Evolutionary conservation across 192 early-diverging fungal species (phyloP), one percentile per base, ranked within the genome.

Genomic region (Coemansia sp.): DNA sequence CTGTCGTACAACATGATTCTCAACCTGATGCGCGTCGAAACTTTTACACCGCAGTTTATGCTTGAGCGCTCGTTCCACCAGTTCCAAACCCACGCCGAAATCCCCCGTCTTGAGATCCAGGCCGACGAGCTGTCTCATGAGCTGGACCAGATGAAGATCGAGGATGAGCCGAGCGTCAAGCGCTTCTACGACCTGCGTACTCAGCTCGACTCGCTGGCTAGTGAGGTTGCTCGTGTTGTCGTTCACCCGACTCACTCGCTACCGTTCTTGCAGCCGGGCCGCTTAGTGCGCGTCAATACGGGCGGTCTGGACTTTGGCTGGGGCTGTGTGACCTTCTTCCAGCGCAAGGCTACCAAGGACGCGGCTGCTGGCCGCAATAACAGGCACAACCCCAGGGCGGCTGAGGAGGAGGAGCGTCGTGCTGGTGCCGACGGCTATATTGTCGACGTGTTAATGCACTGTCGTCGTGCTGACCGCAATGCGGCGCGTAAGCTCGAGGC

Each of bases 1-100:
- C 77, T 99, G 22, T 94, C 91, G 27, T 99, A 98, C 85, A 93
- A 94, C 78, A 99, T 99, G 97, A 91, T 99, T 36, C 79, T 99
- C 16, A 99, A 98, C 71, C 77, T 99, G 86, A 84, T 95, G 68
- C 89, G 97, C 43, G 95, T 99, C 24, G 97, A 99, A 82, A 95
- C 94, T 10, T 88, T 98, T 41, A 94, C 89, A 55, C 91, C 94
- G 15, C 96, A 99, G 79, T 93, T 86, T 49, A 97, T 99, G 91
- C 85, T 99, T 3, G 90, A 96, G 78, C 82, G 89, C 31, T 93
- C 91, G 73, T 99, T 99, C 84, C 90, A 90, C 78, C 95, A 97
- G 72, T 96, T 94, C 86, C 96, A 98, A 82, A 94, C 94, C 52
- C 86, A 89, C 24, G 86, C 94, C 8, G 87, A 90, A 67, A 86